Evolutionary conservation across 2,329 filamentous ascomycete genomes (phyloP).

Genomic region (Coleophoma crateriformis): DNA sequence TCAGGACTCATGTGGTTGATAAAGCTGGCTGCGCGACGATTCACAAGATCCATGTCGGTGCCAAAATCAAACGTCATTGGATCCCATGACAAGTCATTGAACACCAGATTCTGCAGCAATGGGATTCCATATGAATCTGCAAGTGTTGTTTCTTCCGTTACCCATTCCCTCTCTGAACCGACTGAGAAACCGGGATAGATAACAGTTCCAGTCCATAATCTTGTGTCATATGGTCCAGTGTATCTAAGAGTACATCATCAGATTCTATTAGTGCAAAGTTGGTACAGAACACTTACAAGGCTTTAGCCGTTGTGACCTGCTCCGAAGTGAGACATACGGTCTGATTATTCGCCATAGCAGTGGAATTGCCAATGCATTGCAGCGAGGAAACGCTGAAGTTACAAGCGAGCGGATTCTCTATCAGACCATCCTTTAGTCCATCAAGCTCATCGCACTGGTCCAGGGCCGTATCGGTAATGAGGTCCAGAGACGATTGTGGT

Average conservation of each 20-base stretch:
- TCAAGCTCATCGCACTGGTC: constrained; percentile 28
- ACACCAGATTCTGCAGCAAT: constrained; percentile 36
- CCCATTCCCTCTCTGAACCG: constrained; percentile 33
- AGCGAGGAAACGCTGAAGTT: constrained; percentile 27
- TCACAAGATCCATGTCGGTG: constrained; percentile 26
- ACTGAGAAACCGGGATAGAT: constrained; percentile 35
- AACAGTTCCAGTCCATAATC: background rate
- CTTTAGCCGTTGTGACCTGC: constrained; percentile 25
- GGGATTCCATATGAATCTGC: constrained; percentile 29
- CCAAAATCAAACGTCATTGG: constrained; percentile 30
- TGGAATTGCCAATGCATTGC: constrained; percentile 19
- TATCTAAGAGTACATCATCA: constrained; percentile 8
- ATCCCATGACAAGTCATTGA: constrained; percentile 30
- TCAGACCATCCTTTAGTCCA: constrained; percentile 26
- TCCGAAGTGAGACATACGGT: constrained; percentile 23
- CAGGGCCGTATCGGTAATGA: constrained; percentile 25
- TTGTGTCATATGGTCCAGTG: constrained; percentile 9
- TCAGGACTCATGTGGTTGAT: constrained; percentile 32
- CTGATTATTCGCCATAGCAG: background rate
- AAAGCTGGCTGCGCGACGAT: constrained; percentile 24
- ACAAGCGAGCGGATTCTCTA: constrained; percentile 30
- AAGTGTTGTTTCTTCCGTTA: constrained; percentile 27
- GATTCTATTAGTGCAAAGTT: background rate
- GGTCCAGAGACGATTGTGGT: constrained; percentile 23
- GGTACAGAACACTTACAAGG: constrained; percentile 9